Percentiles rank a stretch among this genome's conserved stretches.
phyloP scores from a whole-genome alignment of 2,329 filamentous ascomycete genomes.

The Aspergillus texensis region DNA sequence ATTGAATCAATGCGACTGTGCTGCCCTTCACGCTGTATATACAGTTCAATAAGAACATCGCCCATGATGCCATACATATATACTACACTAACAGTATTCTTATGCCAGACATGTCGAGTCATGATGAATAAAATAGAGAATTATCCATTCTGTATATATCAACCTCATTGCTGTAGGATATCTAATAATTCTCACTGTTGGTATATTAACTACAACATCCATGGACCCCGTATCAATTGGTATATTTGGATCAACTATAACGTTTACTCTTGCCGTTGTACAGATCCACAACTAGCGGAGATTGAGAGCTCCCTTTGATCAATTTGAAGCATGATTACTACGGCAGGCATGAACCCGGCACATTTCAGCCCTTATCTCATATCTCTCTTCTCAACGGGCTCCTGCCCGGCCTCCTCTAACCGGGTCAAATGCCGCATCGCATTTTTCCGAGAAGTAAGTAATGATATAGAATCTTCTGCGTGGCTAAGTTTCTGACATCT shows the following conservation, averaged over 20 bases:
- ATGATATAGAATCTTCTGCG: no score
- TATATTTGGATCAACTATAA: not conserved
- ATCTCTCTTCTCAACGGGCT: no score
- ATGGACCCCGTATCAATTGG: not conserved
- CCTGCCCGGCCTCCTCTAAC: no score
- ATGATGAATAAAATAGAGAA: not conserved
- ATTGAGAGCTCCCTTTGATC: not conserved
- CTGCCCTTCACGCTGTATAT: not conserved
- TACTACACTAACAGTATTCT: not conserved
- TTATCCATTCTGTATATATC: not conserved
- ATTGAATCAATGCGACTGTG: not conserved
- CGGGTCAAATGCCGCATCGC: no score
- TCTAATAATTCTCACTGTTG: not conserved
- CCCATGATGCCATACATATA: not conserved
- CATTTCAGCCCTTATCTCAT: no score
- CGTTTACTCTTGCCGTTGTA: not conserved
- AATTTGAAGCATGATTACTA: not conserved
- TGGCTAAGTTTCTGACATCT: no score
- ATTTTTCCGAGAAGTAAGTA: no score
- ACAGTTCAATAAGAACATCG: not conserved
- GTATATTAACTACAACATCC: not conserved
- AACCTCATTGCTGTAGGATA: not conserved
- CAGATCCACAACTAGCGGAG: not conserved
- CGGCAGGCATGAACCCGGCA: not conserved
- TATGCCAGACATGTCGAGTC: not conserved